These are phyloP conservation scores for Penicillium paradoxum DNA, from an alignment of 495 filamentous ascomycete species.

Conservation along the genomic window DNA sequence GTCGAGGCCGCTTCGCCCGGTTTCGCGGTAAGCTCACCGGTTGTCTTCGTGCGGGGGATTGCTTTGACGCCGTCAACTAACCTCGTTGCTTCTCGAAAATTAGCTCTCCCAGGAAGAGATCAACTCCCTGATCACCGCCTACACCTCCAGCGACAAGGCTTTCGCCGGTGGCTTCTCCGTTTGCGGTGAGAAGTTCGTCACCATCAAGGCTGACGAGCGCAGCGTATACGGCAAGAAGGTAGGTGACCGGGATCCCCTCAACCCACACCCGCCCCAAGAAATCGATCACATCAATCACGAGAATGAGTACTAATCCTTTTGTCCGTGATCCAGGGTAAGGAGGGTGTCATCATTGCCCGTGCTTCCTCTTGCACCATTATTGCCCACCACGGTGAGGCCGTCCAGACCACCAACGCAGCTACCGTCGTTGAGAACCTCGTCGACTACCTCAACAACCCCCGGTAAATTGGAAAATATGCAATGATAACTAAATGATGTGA, in stretches of 20 bases:
- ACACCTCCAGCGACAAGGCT: constrained; percentile 25
- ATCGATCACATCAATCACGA: not conserved
- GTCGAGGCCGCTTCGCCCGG: constrained; percentile 69
- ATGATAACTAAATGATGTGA: constrained; percentile 16
- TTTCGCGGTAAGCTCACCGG: constrained; percentile 59
- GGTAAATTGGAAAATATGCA: constrained; percentile 15
- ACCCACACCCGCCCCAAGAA: not conserved
- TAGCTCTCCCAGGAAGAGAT: constrained; percentile 41
- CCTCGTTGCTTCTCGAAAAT: constrained; percentile 3
- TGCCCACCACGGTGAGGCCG: constrained; percentile 71
- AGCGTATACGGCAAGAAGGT: constrained; percentile 86
- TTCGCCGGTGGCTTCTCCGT: constrained; percentile 59
- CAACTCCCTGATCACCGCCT: constrained; percentile 30
- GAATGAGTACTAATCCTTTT: not conserved
- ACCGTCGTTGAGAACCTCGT: constrained; percentile 38
- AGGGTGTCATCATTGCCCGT: constrained; percentile 73
- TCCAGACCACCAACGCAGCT: constrained; percentile 48
- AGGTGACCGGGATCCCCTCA: constrained; percentile 15
- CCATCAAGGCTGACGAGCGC: constrained; percentile 66
- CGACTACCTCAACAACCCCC: constrained; percentile 41
- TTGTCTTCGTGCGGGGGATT: constrained; percentile 6
- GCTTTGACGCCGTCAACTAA: not conserved
- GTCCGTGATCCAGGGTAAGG: constrained; percentile 59
- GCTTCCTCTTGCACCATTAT: constrained; percentile 81
- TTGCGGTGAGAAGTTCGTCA: constrained; percentile 66